phyloP scores from a whole-genome alignment of 176 grass and related monocot genomes.

The Paspalum notatum region DNA sequence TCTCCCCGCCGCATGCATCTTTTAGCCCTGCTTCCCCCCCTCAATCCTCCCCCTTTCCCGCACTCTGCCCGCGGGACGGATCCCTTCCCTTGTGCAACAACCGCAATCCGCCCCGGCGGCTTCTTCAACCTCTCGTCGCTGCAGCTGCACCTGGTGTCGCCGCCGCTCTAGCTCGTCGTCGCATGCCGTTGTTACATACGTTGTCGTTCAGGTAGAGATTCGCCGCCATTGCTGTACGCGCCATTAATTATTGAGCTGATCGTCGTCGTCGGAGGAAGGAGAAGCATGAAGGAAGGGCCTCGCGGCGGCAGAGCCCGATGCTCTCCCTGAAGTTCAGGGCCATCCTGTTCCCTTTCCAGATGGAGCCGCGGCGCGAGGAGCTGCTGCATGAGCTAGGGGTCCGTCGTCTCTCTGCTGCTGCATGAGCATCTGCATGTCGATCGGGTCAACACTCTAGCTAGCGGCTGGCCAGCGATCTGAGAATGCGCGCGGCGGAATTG shows the following conservation, averaged over 20 bases:
- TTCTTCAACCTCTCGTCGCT: no score
- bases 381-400: conserved; percentile 54
- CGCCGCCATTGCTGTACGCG: conserved; percentile 14
- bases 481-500: no score
- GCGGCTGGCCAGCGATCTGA: no score
- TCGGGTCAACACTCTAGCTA: no score
- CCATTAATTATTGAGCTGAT: not conserved
- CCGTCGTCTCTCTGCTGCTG: not conserved
- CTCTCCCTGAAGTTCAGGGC: conserved; percentile 40
- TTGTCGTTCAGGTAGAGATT: not conserved
- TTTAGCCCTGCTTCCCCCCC: not conserved
- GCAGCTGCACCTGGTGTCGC: not conserved
- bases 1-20: not conserved
- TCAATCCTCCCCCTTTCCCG: not conserved
- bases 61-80: not conserved
- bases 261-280: not conserved
- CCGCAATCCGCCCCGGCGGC: not conserved
- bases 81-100: not conserved
- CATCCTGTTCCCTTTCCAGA: conserved; percentile 46
- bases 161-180: not conserved
- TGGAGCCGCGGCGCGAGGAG: conserved; percentile 42
- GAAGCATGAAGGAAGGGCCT: not conserved
- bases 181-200: no score
- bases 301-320: conserved; percentile 22
- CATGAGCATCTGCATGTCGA: no score